phyloP scores from a whole-genome alignment of 106 monocot genomes.

The Acorus gramineus region DNA sequence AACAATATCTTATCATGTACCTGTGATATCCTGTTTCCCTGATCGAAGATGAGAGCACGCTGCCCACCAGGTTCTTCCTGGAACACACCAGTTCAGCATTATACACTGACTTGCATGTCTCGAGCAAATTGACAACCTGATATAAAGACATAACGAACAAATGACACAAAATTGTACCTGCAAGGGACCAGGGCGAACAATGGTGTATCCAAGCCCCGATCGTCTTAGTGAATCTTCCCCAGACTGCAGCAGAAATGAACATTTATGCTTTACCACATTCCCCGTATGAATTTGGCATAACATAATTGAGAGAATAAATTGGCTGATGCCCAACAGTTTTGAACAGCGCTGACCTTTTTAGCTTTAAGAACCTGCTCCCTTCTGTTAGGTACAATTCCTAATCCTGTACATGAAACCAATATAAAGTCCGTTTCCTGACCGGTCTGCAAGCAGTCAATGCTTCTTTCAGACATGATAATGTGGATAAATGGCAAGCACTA shows the following conservation, averaged over 20 bases:
- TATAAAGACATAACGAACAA: neutral
- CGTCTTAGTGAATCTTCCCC: conserved; percentile 89
- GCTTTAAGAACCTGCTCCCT: conserved; percentile 95
- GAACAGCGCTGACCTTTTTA: conserved; percentile 50
- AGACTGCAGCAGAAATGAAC: conserved; percentile 28
- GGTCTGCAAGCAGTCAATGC: conserved; percentile 40
- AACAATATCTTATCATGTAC: conserved; percentile 14
- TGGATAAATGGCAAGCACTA: too few species aligned
- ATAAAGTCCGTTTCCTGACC: conserved; percentile 97
- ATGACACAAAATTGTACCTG: conserved; percentile 37
- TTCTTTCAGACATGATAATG: too few species aligned
- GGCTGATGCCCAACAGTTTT: neutral
- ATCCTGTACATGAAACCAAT: conserved; percentile 84
- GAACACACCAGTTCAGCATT: neutral
- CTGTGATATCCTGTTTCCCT: conserved; percentile 95
- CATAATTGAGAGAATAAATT: neutral
- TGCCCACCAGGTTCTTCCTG: conserved; percentile 99
- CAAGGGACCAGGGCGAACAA: conserved; percentile 89
- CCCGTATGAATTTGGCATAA: neutral
- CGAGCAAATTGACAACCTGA: neutral
- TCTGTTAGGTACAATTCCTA: conserved; percentile 69
- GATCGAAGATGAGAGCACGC: conserved; percentile 94
- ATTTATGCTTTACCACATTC: neutral
- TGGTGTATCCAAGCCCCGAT: conserved; percentile 96
- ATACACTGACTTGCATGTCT: neutral